A percentile compares a stretch with the other conserved stretches of the same genome.
Evolutionary conservation across 345 rosid genomes (phyloP).

Genomic region (Eucalyptus erythrocorys): DNA sequence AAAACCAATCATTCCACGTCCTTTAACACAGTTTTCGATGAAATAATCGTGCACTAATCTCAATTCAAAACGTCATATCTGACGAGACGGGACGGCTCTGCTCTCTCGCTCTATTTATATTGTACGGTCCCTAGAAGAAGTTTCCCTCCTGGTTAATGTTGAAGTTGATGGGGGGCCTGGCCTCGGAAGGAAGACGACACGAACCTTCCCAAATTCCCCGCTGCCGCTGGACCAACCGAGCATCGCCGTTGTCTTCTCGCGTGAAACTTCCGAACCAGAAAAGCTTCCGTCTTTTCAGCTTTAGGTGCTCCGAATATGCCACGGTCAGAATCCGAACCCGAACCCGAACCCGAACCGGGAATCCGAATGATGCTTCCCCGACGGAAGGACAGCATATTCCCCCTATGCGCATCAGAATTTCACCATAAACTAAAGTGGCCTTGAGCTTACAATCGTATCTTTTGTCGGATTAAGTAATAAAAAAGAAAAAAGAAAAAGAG

Average conservation of each 20-base stretch:
- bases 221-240: neutral
- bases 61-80: neutral
- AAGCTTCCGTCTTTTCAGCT: neutral
- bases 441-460: neutral
- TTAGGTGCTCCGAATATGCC: neutral
- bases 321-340: neutral
- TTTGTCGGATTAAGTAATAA: neutral
- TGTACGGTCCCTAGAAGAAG: rapidly evolving
- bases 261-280: neutral
- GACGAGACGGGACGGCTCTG: neutral
- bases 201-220: neutral
- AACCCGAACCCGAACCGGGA: neutral
- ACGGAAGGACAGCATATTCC: neutral
- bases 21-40: neutral
- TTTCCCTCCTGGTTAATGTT: too few species aligned
- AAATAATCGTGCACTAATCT: neutral
- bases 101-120: too few species aligned
- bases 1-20: too few species aligned
- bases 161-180: neutral
- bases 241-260: neutral
- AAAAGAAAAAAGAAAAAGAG: neutral
- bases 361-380: neutral
- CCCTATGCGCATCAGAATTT: neutral
- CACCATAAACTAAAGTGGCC: neutral
- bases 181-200: neutral